Evolutionary conservation across 331 rosid genomes (phyloP), one percentile per base, ranked within the genome.

Genomic region (Pyrus hybrid): DNA sequence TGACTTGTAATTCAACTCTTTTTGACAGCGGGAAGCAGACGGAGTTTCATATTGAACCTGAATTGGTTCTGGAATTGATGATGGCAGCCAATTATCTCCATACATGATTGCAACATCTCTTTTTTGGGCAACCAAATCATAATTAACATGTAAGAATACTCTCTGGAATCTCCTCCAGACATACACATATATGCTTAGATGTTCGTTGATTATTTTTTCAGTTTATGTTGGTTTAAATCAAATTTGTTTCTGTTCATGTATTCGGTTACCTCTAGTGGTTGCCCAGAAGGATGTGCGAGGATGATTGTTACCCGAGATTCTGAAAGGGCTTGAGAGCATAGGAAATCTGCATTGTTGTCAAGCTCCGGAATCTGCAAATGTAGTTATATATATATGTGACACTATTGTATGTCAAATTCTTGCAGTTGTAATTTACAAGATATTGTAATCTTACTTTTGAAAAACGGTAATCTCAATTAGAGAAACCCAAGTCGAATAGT

Each of bases 51-150:
- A 92, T 92, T 75, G 97, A 92, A 80, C 96, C 97, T 28, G 97
- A 92, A 77, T 76, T 92, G 81, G 91, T 96, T 47, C 87, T 92
- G 77, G 97, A 92, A 89, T 74, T 92, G 86, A 87, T 92, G 96
- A 92, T 92, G 97, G 97, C 96, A 53, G 97, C 97, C 80, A 92
- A 92, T 83, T 92, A 92, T 82, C 96, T 90, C 47, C 92, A 92
- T 86, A 92, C 97, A 57, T 90, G 83, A 90, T 58, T 22, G 25
- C 49, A 70, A 28, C 81, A 28, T 69, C 43, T 71, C 62, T 57
- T 49, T 57, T 43, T 20, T 53, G 76, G 80, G 80, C 68, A 62
- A 29, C 30, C 65, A 41, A 9, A 28, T 58, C 81, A 13, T 67
- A 74, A 61, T 70, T 45, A 9, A 18, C 73, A 58, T 71, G 85